Percentiles rank a stretch among this genome's conserved stretches.
These are phyloP conservation scores for Chaetomiaceae sp. DNA, from an alignment of 2,329 filamentous ascomycete species.

Conservation along the genomic window DNA sequence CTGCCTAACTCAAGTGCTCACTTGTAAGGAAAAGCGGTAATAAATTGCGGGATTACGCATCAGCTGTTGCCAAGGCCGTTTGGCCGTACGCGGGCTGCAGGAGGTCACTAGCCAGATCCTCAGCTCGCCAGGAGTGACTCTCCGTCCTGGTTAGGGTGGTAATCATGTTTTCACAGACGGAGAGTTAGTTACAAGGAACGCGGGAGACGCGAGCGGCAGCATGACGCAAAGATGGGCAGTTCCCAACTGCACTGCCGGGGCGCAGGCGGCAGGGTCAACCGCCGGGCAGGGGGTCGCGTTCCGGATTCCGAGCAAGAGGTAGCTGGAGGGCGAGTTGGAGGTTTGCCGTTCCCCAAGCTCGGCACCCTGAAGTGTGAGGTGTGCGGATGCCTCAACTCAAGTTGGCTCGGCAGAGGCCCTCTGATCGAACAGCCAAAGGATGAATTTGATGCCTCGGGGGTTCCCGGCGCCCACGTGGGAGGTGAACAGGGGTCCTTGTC, in stretches of 20 bases:
- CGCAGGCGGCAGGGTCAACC: neutral
- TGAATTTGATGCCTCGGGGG: too few relatives aligned
- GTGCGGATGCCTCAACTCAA: too few relatives aligned
- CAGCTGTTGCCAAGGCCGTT: constrained; percentile 1
- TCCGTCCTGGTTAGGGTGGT: too few relatives aligned
- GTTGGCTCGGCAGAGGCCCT: neutral
- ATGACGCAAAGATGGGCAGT: neutral
- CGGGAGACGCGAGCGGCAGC: too few relatives aligned
- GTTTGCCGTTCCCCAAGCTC: neutral
- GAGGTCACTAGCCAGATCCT: neutral
- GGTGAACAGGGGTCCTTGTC: too few relatives aligned
- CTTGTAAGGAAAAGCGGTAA: too few relatives aligned
- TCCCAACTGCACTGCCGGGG: neutral
- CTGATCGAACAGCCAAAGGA: too few relatives aligned
- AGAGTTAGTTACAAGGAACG: too few relatives aligned
- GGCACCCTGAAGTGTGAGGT: neutral
- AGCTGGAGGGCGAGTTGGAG: too few relatives aligned
- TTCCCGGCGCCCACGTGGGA: neutral
- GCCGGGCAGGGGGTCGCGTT: neutral
- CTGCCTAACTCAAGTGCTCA: too few relatives aligned
- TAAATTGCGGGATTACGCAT: neutral
- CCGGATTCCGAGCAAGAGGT: neutral
- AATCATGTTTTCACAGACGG: too few relatives aligned
- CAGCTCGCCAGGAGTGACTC: neutral
- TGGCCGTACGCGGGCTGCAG: neutral